Evolutionary conservation across 805 yeast species (phyloP).

Genomic region (Nakazawaea siamensis): DNA sequence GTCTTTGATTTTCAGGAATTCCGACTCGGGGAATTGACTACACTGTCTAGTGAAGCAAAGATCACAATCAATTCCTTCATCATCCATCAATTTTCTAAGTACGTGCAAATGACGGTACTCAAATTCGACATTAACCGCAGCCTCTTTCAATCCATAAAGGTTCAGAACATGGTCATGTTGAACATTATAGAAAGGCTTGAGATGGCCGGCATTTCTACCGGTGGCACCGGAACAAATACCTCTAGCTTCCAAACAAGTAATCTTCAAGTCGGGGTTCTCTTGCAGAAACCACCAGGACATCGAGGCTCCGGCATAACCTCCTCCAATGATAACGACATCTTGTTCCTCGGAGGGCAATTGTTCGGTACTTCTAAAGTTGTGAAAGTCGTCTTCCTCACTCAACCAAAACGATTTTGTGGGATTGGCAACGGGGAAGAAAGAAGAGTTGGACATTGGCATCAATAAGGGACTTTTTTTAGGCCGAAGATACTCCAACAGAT

Average conservation of each 20-base stretch:
- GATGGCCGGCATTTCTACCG: slow-evolving; percentile 36
- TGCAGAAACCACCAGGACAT: slow-evolving; percentile 26
- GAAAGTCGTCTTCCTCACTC: slow-evolving; percentile 13
- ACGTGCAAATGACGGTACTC: slow-evolving; percentile 24
- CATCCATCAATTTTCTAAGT: slow-evolving; percentile 20
- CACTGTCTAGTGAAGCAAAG: slow-evolving; percentile 21
- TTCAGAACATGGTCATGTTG: slow-evolving; percentile 5
- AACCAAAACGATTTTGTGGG: slow-evolving; percentile 16
- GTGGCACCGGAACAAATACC: slow-evolving; percentile 33
- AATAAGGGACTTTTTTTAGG: too few species aligned
- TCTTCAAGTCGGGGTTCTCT: slow-evolving; percentile 15
- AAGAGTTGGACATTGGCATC: too few species aligned
- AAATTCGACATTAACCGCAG: slow-evolving; percentile 25
- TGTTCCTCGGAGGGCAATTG: slow-evolving; percentile 26
- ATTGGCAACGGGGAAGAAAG: slow-evolving; percentile 15
- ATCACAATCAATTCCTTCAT: slow-evolving; percentile 20
- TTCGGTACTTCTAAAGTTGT: slow-evolving; percentile 14
- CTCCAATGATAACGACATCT: slow-evolving; percentile 34
- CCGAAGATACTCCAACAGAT: too few species aligned
- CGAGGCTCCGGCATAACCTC: slow-evolving; percentile 38
- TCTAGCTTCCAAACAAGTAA: slow-evolving; percentile 30
- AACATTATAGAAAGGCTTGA: slow-evolving; percentile 26
- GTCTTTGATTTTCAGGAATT: slow-evolving; percentile 7
- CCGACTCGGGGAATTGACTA: slow-evolving; percentile 11
- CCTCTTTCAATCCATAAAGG: slow-evolving; percentile 16